phyloP scores from a whole-genome alignment of 352 stramenopile genomes.

The Hyaloperonospora brassicae region DNA sequence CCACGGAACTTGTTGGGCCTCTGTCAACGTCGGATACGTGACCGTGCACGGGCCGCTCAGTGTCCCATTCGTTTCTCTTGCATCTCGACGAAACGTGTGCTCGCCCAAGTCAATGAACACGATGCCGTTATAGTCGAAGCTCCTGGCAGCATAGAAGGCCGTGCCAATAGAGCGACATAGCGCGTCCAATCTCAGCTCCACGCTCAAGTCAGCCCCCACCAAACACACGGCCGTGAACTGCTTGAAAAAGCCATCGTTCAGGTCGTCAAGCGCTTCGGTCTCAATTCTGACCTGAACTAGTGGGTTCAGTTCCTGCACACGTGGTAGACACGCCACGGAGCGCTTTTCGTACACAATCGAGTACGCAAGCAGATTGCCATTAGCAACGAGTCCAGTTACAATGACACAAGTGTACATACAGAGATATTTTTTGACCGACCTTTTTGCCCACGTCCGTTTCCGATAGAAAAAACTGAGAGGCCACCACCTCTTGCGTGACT shows the following conservation, averaged over 20 bases:
- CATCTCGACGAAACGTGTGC: slow-evolving; percentile 56
- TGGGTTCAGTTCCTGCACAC: slow-evolving; percentile 92
- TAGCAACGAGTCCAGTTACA: slow-evolving; percentile 5
- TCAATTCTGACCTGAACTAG: slow-evolving; percentile 83
- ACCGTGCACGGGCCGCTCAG: slow-evolving; percentile 35
- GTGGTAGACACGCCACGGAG: slow-evolving; percentile 63
- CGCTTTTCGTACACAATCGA: slow-evolving; percentile 28
- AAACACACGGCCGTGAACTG: slow-evolving; percentile 85
- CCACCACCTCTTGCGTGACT: slow-evolving; percentile 40
- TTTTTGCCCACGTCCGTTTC: slow-evolving; percentile 65
- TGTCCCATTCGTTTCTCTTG: slow-evolving; percentile 17
- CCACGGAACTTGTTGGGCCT: slow-evolving; percentile 46
- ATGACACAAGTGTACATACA: slow-evolving; percentile 4
- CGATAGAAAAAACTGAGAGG: slow-evolving; percentile 83
- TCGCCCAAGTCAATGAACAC: slow-evolving; percentile 71
- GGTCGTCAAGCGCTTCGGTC: slow-evolving; percentile 41
- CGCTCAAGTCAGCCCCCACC: slow-evolving; percentile 33
- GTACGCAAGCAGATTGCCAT: background rate
- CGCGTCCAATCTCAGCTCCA: slow-evolving; percentile 51
- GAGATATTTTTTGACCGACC: slow-evolving; percentile 21
- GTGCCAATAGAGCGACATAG: slow-evolving; percentile 47
- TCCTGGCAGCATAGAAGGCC: slow-evolving; percentile 59
- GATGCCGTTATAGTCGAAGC: slow-evolving; percentile 74
- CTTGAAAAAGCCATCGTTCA: slow-evolving; percentile 71
- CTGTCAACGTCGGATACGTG: slow-evolving; percentile 49